Conservation (phyloP, 176 grass and related monocot species). For the Eremochloa ophiuroides region DNA sequence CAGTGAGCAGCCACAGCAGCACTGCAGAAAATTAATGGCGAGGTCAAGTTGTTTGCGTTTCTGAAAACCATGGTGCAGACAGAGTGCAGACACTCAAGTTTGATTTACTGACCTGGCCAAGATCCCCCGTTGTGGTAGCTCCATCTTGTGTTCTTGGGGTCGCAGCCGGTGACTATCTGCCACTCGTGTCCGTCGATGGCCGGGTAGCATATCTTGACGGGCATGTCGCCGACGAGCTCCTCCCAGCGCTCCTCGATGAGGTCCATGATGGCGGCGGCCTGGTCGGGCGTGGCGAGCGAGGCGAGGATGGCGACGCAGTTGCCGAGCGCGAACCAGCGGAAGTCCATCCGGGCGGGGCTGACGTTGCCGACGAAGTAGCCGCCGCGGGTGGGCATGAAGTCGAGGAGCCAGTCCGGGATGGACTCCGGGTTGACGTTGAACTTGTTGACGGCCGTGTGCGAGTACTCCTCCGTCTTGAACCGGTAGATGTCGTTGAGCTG, state of each 20-base stretch:
- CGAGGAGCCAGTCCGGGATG: conserved; percentile 92
- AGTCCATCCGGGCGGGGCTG: conserved; percentile 91
- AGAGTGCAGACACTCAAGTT: not conserved
- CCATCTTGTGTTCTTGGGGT: conserved; percentile 95
- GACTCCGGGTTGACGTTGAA: conserved; percentile 98
- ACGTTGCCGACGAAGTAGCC: conserved; percentile 96
- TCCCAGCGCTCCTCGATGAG: conserved; percentile 89
- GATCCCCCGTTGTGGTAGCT: conserved; percentile 97
- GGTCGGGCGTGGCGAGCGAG: conserved; percentile 81
- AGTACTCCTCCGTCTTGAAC: conserved; percentile 95
- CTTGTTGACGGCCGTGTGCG: conserved; percentile 98
- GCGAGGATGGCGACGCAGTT: conserved; percentile 88
- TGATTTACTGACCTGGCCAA: conserved; percentile 58
- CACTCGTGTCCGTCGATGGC: conserved; percentile 79
- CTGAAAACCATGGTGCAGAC: not conserved
- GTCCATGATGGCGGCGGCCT: conserved; percentile 87
- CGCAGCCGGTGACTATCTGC: conserved; percentile 76
- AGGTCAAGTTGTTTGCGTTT: not conserved
- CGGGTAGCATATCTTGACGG: conserved; percentile 88
- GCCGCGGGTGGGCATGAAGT: conserved; percentile 85
- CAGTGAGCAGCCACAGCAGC: conserved; percentile 84
- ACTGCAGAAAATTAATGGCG: too few species aligned
- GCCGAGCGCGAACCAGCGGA: conserved; percentile 89
- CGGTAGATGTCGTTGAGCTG: conserved; percentile 84
- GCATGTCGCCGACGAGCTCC: conserved; percentile 84